Base-by-base conservation (phyloP, 73 alveolate species). In the Blepharisma stoltei region DNA sequence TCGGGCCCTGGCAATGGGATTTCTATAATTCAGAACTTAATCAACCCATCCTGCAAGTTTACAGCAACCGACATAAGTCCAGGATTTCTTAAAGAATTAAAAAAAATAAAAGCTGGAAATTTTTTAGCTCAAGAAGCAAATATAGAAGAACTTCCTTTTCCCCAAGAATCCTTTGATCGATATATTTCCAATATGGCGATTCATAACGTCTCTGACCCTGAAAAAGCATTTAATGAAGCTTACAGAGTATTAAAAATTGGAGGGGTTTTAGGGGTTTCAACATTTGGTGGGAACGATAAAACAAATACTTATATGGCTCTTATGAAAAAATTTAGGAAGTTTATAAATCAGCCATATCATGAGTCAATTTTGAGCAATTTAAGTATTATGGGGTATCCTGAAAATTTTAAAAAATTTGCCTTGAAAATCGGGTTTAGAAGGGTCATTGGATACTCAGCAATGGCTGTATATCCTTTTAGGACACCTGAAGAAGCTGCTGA, bases 1-100 rank as follows among this genome's bases (percentile, higher is more conserved):
- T 52, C 27, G 2, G 66, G 66, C 4, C 27, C 66, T 52, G 66
- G 66, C n/a, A 52, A 52, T 52, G 66, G 66, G 66, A 52, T 52
- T 2, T 14, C 27, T 0, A 20, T 52, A 1, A 11, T 52, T 52
- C 23, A 20, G 27, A 14, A 11, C 2, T 14, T 2, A 52, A 52
- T 14, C 2, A 11, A 3, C n/a, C 66, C n/a, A 52, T 14, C n/a
- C 23, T 11, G 27, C n/a, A 52, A 4, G 0, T 14, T 52, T 14
- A 52, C 4, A 14, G 66, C 66, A 52, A 14, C 27, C 4, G 66
- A 52, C 4, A 52, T 52, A 11, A 14, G 27, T 4, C 27, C n/a
- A 52, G n/a, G 27, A 11, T 14, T 52, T 11, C 66, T 52, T 14
- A 14, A 14, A 52, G 23, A 14, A 4, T 11, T 20, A 14, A 11